Percentiles rank a stretch among this genome's conserved stretches.
These are phyloP conservation scores for Solanum raphanifolium DNA, from an alignment of 257 asterid species.

Conservation along the genomic window DNA sequence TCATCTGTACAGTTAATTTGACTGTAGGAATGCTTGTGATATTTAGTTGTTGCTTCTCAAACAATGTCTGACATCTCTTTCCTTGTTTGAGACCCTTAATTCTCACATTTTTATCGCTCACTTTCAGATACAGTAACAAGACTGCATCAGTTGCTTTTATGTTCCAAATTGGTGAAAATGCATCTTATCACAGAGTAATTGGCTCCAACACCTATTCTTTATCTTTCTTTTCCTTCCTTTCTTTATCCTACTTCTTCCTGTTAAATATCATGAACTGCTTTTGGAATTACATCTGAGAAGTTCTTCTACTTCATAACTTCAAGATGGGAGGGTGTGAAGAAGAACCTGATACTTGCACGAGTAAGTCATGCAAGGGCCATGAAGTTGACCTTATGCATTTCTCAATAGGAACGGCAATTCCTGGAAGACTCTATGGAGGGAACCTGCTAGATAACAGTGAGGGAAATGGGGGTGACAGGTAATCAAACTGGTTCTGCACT, in stretches of 20 bases:
- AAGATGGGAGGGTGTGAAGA: conserved; percentile 65
- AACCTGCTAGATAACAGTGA: conserved; percentile 37
- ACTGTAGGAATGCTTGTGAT: neutral
- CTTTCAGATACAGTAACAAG: conserved; percentile 37
- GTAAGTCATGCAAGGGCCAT: conserved; percentile 52
- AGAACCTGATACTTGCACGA: conserved; percentile 39
- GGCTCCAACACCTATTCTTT: neutral
- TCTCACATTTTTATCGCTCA: neutral
- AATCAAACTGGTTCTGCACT: neutral
- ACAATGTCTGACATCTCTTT: neutral
- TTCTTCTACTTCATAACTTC: neutral
- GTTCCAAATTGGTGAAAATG: conserved; percentile 63
- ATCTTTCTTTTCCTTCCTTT: neutral
- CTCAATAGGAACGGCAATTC: conserved; percentile 53
- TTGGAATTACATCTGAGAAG: neutral
- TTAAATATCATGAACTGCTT: neutral
- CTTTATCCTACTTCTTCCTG: neutral
- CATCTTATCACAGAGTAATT: conserved; percentile 51
- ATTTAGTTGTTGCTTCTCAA: neutral
- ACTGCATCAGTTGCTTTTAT: conserved; percentile 51
- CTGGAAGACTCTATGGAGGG: conserved; percentile 59
- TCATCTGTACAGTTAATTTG: neutral
- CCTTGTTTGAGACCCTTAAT: neutral
- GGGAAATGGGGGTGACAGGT: conserved; percentile 66
- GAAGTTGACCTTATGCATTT: conserved; percentile 72